These are phyloP conservation scores for Colletotrichum costaricense DNA, from an alignment of 2,329 filamentous ascomycete genomes.

Conservation along the genomic window DNA sequence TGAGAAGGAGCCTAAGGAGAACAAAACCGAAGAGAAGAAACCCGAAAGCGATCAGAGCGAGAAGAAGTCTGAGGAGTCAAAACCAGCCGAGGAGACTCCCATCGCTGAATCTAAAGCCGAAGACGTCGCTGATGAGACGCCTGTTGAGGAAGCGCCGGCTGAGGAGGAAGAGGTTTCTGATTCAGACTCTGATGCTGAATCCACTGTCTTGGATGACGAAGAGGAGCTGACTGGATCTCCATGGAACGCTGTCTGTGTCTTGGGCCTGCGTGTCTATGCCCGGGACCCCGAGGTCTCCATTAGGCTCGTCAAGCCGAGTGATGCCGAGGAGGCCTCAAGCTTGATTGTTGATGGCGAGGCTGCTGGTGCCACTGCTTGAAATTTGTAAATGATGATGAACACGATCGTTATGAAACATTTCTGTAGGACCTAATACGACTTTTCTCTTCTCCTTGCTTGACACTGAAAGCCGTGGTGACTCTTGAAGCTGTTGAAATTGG, in stretches of 20 bases:
- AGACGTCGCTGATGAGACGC: not conserved
- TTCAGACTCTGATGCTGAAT: slow-evolving; percentile 17
- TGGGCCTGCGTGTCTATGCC: slow-evolving; percentile 53
- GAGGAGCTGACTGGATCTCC: slow-evolving; percentile 38
- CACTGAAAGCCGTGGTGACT: no score
- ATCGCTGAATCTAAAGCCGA: not conserved
- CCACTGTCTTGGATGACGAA: slow-evolving; percentile 26
- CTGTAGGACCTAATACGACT: not conserved
- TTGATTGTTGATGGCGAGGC: slow-evolving; percentile 42
- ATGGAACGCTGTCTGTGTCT: slow-evolving; percentile 56
- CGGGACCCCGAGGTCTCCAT: slow-evolving; percentile 48
- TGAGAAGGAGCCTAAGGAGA: not conserved
- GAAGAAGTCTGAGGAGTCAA: slow-evolving; percentile 15
- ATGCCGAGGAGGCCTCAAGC: slow-evolving; percentile 43
- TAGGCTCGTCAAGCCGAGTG: slow-evolving; percentile 46
- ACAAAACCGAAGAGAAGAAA: not conserved
- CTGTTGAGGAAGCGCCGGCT: slow-evolving; percentile 20
- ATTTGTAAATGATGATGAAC: not conserved
- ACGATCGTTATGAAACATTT: not conserved
- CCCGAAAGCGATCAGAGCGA: not conserved
- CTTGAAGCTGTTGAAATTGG: no score
- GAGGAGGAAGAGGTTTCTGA: slow-evolving; percentile 32
- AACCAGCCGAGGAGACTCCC: not conserved
- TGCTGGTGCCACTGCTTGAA: slow-evolving; percentile 45
- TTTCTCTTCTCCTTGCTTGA: not conserved